Evolutionary conservation across 495 filamentous ascomycete species (phyloP).

Genomic region (Aspergillus diversus): DNA sequence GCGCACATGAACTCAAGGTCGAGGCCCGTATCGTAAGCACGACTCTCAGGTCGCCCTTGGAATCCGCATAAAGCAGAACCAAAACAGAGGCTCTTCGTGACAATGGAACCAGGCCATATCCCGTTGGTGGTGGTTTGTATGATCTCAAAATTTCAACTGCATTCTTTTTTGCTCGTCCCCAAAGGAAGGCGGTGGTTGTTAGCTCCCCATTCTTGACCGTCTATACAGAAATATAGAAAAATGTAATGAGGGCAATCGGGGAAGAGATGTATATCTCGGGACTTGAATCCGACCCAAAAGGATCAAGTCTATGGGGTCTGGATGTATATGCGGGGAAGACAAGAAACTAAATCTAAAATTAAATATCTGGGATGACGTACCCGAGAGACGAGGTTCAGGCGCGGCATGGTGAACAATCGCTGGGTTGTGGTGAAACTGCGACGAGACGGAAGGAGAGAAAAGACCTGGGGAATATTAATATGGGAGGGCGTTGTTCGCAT

Average conservation of each 20-base stretch:
- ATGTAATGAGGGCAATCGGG: no score
- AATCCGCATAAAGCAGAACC: slow-evolving; percentile 82
- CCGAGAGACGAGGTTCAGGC: slow-evolving; percentile 38
- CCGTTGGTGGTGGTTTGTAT: slow-evolving; percentile 64
- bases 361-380: slow-evolving; percentile 25
- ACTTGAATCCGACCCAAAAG: neutral
- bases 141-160: slow-evolving; percentile 76
- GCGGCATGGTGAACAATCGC: slow-evolving; percentile 31
- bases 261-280: neutral
- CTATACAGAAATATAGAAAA: no score
- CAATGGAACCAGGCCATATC: slow-evolving; percentile 67
- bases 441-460: slow-evolving; percentile 1
- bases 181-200: slow-evolving; percentile 7
- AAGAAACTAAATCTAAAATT: neutral
- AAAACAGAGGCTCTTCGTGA: slow-evolving; percentile 80
- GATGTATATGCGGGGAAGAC: neutral
- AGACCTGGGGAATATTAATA: neutral
- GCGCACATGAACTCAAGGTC: slow-evolving; percentile 64
- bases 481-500: neutral
- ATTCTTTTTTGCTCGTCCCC: slow-evolving; percentile 48
- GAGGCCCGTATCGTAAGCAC: slow-evolving; percentile 86
- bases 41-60: slow-evolving; percentile 72
- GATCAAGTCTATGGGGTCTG: neutral
- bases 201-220: neutral
- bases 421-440: slow-evolving; percentile 13